phyloP scores from a whole-genome alignment of 2,329 filamentous ascomycete species.

The Penicillium sp. region DNA sequence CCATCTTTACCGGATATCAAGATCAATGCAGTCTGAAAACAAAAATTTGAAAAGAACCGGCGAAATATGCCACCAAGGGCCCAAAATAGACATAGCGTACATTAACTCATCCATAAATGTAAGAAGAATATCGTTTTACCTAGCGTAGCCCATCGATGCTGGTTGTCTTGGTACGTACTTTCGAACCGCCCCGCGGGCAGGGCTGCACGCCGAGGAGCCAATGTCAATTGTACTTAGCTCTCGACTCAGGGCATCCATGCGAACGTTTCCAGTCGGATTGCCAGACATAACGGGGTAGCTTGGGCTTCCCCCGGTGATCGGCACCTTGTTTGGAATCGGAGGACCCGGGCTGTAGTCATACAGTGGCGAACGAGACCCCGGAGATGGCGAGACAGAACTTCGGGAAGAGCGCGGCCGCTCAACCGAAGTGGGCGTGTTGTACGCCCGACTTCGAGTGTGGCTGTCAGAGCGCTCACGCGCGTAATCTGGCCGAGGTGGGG shows the following conservation, averaged over 20 bases:
- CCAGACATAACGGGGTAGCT: slow-evolving; percentile 28
- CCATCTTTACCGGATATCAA: slow-evolving; percentile 10
- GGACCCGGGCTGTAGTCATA: slow-evolving; percentile 36
- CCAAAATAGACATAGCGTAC: slow-evolving; percentile 13
- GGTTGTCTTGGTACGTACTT: slow-evolving; percentile 31
- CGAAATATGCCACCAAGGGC: slow-evolving; percentile 4
- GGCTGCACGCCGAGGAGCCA: slow-evolving; percentile 36
- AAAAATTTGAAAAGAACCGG: background rate
- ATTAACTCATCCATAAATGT: slow-evolving; percentile 16
- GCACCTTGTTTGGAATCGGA: slow-evolving; percentile 45
- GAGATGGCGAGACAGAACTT: slow-evolving; percentile 31
- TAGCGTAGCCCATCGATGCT: slow-evolving; percentile 30
- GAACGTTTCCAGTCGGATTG: slow-evolving; percentile 25
- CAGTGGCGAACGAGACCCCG: slow-evolving; percentile 27
- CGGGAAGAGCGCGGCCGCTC: slow-evolving; percentile 25
- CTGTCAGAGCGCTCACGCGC: slow-evolving; percentile 17
- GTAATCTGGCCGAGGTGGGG: slow-evolving; percentile 21
- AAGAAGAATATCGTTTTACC: slow-evolving; percentile 17
- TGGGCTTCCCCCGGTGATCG: slow-evolving; percentile 33
- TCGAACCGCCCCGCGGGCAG: slow-evolving; percentile 27
- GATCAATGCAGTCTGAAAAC: slow-evolving; percentile 3
- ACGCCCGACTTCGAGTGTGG: slow-evolving; percentile 17
- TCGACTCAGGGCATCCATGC: slow-evolving; percentile 52
- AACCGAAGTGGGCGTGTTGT: slow-evolving; percentile 25
- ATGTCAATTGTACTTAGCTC: slow-evolving; percentile 56